A percentile compares a stretch with the other conserved stretches of the same genome.
These are phyloP conservation scores for Luvunga scandens DNA, from an alignment of 345 rosid genomes.

Conservation along the genomic window DNA sequence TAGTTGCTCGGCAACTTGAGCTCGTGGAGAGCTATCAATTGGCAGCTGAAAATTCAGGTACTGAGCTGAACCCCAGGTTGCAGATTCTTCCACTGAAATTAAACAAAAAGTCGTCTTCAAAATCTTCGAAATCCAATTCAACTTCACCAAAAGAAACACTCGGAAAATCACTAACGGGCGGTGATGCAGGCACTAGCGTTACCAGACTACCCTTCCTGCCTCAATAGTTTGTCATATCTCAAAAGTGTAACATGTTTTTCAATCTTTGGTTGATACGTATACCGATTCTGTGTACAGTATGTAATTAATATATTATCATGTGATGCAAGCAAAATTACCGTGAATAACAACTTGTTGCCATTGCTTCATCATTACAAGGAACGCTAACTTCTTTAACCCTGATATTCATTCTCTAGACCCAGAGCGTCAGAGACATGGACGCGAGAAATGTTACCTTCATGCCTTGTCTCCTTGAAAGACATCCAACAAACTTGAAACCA, in stretches of 20 bases:
- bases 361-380: background rate
- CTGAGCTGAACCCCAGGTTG: conserved; percentile 73
- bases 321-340: conserved; percentile 4
- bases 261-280: conserved; percentile 11
- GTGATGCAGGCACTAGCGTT: conserved; percentile 42
- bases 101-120: conserved; percentile 43
- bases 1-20: conserved; percentile 82
- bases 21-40: conserved; percentile 88
- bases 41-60: conserved; percentile 81
- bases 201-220: conserved; percentile 69
- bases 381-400: background rate
- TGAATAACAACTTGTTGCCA: conserved; percentile 1
- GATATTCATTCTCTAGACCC: too few species aligned
- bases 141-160: conserved; percentile 15
- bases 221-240: conserved; percentile 37
- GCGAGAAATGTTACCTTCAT: background rate
- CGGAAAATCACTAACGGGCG: conserved; percentile 23
- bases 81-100: conserved; percentile 80
- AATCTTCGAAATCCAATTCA: conserved; percentile 30
- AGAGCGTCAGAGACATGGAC: too few species aligned
- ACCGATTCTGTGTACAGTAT: conserved; percentile 21
- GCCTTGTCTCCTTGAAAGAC: background rate
- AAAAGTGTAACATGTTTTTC: conserved; percentile 1
- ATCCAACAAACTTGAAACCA: background rate
- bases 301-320: conserved; percentile 2